Percentiles rank a stretch among this genome's conserved stretches.
phyloP scores from a whole-genome alignment of 164 flowering plant species.

The Vitis cinerea region DNA sequence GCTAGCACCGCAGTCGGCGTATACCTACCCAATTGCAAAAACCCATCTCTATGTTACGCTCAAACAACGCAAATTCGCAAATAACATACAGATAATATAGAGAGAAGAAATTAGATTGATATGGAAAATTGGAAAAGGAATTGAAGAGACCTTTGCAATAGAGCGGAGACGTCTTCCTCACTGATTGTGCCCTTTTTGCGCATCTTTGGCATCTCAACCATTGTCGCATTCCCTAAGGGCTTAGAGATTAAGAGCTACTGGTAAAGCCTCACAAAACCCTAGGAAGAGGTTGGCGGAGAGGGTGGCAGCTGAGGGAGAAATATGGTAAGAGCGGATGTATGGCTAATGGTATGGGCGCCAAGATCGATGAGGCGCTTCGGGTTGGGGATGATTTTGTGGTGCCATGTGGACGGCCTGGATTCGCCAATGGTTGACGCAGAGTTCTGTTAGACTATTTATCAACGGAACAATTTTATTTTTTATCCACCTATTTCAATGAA shows the following conservation, averaged over 20 bases:
- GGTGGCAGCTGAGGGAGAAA: constrained; percentile 5
- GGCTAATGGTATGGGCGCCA: not conserved
- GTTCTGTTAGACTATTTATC: too few species aligned
- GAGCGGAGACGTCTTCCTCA: constrained; percentile 52
- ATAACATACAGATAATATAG: not conserved
- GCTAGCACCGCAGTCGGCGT: constrained; percentile 55
- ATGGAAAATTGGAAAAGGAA: not conserved
- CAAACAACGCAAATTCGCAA: not conserved
- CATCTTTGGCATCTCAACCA: constrained; percentile 44
- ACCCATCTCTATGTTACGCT: not conserved
- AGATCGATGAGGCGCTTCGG: too few species aligned
- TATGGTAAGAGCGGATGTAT: not conserved
- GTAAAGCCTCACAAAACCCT: constrained; percentile 16
- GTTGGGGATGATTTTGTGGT: too few species aligned
- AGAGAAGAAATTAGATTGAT: not conserved
- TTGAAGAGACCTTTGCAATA: constrained; percentile 50
- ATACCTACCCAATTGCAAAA: constrained; percentile 45
- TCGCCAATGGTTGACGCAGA: too few species aligned
- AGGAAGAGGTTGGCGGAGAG: constrained; percentile 13
- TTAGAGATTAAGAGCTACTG: not conserved
- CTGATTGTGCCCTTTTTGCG: constrained; percentile 36
- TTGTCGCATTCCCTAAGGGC: constrained; percentile 4
- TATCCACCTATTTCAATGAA: too few species aligned
- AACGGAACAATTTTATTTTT: too few species aligned
- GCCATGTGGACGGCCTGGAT: too few species aligned